phyloP scores from a whole-genome alignment of 2,329 filamentous ascomycete genomes.

The Sporothrix dimorphospora region DNA sequence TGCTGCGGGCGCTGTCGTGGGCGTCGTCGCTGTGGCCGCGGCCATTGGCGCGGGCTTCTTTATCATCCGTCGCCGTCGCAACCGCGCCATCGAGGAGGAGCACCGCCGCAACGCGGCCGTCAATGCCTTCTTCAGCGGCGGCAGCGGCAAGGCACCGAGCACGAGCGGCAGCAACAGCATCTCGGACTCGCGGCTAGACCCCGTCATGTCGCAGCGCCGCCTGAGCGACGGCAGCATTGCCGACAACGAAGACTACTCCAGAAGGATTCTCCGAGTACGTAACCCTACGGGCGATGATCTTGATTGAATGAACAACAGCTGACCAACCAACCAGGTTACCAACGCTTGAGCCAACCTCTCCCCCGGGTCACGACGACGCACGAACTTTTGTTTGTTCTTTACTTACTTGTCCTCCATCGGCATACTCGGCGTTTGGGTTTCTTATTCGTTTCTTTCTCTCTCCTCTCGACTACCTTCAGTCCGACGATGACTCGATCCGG shows the following conservation, averaged over 20 bases:
- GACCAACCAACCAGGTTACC: conserved; percentile 51
- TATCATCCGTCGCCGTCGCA: conserved; percentile 73
- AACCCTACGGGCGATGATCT: neutral
- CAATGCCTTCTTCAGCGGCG: conserved; percentile 71
- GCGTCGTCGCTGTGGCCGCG: conserved; percentile 69
- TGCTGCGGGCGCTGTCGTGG: conserved; percentile 84
- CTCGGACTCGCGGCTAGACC: conserved; percentile 83
- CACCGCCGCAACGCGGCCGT: conserved; percentile 80
- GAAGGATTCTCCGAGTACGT: conserved; percentile 88
- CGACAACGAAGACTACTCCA: conserved; percentile 95
- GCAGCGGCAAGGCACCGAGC: conserved; percentile 60
- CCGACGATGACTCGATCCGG: neutral
- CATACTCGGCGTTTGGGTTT: conserved; percentile 46
- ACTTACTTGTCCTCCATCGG: conserved; percentile 40
- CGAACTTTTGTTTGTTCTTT: conserved; percentile 46
- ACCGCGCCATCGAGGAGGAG: conserved; percentile 79
- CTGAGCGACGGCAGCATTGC: conserved; percentile 95
- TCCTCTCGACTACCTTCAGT: neutral
- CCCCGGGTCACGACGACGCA: conserved; percentile 42
- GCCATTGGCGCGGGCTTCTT: conserved; percentile 72
- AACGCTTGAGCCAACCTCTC: conserved; percentile 54
- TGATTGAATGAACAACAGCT: neutral
- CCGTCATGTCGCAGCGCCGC: conserved; percentile 79
- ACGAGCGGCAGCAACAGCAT: conserved; percentile 70
- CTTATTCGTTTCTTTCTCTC: conserved; percentile 25